Percentiles rank a stretch among this genome's conserved stretches.
These are phyloP conservation scores for Coniochaeta sp. DNA, from an alignment of 2,329 filamentous ascomycete genomes.

Conservation along the genomic window DNA sequence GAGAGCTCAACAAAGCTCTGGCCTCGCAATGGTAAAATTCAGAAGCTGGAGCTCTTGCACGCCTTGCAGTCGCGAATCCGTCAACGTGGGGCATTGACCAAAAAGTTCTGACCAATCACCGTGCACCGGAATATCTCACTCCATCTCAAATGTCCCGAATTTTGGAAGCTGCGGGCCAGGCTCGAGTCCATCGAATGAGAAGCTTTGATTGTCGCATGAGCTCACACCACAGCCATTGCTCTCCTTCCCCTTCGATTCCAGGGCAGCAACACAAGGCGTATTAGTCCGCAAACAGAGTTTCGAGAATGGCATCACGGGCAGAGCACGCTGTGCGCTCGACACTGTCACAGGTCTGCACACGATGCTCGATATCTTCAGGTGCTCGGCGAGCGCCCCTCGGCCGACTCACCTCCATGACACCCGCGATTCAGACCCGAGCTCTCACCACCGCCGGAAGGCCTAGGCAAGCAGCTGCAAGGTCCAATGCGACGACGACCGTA, in stretches of 20 bases:
- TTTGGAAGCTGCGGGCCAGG: conserved; percentile 1
- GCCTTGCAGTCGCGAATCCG: neutral
- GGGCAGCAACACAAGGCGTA: too few species aligned
- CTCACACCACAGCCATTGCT: neutral
- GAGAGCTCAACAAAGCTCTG: conserved; percentile 4
- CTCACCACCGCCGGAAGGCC: neutral
- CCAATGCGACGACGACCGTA: neutral
- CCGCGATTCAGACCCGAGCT: neutral
- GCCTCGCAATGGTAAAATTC: conserved; percentile 11
- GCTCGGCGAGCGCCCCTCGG: neutral
- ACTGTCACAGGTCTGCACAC: conserved; percentile 31
- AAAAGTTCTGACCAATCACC: conserved; percentile 5
- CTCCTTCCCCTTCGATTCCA: too few species aligned
- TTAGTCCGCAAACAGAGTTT: too few species aligned
- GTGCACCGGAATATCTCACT: neutral
- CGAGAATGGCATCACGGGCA: conserved; percentile 16
- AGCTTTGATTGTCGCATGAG: conserved; percentile 1
- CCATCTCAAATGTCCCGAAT: neutral
- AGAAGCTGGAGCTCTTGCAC: conserved; percentile 3
- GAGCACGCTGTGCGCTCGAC: conserved; percentile 33
- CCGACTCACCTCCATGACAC: neutral
- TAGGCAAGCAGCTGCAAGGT: neutral
- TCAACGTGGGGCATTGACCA: neutral
- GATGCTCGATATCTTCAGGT: conserved; percentile 28
- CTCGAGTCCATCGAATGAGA: neutral